Conservation (phyloP, 495 filamentous ascomycete genomes). For the Aspergillus diversus region DNA sequence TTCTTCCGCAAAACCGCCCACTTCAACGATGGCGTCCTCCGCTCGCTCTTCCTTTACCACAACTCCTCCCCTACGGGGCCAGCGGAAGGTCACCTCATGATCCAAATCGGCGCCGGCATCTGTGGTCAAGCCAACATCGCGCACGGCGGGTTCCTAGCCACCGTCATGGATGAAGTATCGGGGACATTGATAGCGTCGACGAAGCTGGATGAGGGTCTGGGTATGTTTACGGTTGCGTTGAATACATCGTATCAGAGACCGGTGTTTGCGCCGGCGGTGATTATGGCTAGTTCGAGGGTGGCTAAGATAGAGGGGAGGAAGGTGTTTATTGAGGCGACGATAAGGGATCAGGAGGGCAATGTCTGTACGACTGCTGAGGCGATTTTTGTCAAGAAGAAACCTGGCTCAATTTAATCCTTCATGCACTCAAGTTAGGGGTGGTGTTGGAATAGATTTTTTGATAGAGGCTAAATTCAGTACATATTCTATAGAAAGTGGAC, state of each 20-base stretch:
- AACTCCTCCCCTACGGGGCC: background rate
- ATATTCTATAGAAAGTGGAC: conserved; percentile 1
- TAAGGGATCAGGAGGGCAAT: conserved; percentile 14
- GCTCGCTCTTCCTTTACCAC: background rate
- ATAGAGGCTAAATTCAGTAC: background rate
- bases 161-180: conserved; percentile 16
- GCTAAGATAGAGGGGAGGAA: conserved; percentile 18
- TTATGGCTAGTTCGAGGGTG: conserved; percentile 18
- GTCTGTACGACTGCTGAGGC: conserved; percentile 19
- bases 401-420: background rate
- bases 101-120: conserved; percentile 11
- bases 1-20: conserved; percentile 1
- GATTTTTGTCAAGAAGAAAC: conserved; percentile 21
- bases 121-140: conserved; percentile 12
- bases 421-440: background rate
- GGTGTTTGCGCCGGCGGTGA: conserved; percentile 11
- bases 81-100: conserved; percentile 8
- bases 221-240: conserved; percentile 20
- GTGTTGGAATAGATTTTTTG: background rate
- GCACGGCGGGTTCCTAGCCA: conserved; percentile 21
- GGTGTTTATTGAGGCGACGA: conserved; percentile 17
- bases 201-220: conserved; percentile 15
- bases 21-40: background rate
- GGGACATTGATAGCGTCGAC: conserved; percentile 11
- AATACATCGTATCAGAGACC: conserved; percentile 13